Conservation (phyloP, 306 rosid genomes). For the Malus domestica region ASM211411v1 NC_041794.1:34634001-34634500, state of each 20-base stretch:
- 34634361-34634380: neutral
- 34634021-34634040: neutral
- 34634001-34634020: neutral
- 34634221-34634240: constrained; percentile 10
- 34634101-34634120: neutral
- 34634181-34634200: no score
- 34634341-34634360: neutral
- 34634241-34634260: constrained; percentile 5
- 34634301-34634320: neutral
- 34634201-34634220: neutral
- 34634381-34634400: neutral
- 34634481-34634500: neutral
- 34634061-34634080: constrained; percentile 12
- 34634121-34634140: no score
- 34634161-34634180: no score
- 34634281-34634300: neutral
- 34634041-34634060: constrained; percentile 8
- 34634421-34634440: neutral
- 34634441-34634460: neutral
- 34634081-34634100: constrained; percentile 9
- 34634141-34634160: no score
- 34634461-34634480: no score
- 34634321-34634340: neutral
- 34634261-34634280: neutral
- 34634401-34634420: neutral